Evolutionary conservation across 2,329 filamentous ascomycete species (phyloP).

Genomic region (Lasiodiplodia sp.): DNA sequence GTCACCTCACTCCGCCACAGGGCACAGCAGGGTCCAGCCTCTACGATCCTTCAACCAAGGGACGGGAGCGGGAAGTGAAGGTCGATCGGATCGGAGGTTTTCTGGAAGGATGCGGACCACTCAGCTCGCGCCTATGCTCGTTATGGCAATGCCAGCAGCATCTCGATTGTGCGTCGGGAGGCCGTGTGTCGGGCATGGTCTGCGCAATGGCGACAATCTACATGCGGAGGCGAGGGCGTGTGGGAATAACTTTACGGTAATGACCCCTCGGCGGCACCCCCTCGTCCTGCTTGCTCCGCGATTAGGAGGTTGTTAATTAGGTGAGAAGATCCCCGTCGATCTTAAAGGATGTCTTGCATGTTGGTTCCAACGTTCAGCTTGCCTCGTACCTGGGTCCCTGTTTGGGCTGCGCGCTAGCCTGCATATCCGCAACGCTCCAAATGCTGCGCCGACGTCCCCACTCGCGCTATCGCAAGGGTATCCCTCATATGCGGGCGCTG

Average conservation of each 20-base stretch:
- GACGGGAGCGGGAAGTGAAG: neutral
- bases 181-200: neutral
- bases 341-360: slow-evolving; percentile 19
- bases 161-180: neutral
- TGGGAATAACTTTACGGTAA: slow-evolving; percentile 2
- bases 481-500: neutral
- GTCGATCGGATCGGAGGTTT: neutral
- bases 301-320: neutral
- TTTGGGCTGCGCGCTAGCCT: neutral
- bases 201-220: slow-evolving; percentile 3
- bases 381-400: neutral
- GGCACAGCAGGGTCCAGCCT: slow-evolving; percentile 1
- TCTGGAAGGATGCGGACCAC: neutral
- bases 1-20: neutral
- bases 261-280: neutral
- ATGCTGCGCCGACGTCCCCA: neutral
- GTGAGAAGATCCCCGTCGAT: slow-evolving; percentile 13
- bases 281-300: neutral
- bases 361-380: slow-evolving; percentile 7
- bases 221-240: neutral
- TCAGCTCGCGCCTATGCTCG: neutral
- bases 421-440: too few species aligned
- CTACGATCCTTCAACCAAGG: neutral
- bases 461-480: neutral
- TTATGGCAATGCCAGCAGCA: neutral